Conservation (phyloP, 202 grass and related monocot species). For the Alloteropsis angusta region DNA sequence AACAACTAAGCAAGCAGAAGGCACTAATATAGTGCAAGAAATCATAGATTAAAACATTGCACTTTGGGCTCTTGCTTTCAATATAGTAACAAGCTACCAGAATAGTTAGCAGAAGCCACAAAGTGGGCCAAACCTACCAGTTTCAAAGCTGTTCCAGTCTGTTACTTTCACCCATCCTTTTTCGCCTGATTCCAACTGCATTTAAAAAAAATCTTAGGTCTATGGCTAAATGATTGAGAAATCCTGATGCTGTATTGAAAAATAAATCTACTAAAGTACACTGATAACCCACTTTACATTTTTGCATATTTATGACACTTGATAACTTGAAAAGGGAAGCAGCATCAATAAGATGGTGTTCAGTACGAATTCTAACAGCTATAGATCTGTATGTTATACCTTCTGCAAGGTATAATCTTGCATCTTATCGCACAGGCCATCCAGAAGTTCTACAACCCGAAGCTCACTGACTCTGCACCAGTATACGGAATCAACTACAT, state of each 20-base stretch:
- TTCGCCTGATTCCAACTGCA: conserved; percentile 69
- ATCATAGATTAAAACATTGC: background rate
- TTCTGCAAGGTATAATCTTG: conserved; percentile 82
- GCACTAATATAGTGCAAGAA: background rate
- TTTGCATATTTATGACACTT: background rate
- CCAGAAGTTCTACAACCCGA: conserved; percentile 86
- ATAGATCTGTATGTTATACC: conserved; percentile 25
- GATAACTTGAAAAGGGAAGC: background rate
- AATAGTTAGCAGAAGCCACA: conserved; percentile 3
- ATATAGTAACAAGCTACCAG: background rate
- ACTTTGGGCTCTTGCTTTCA: background rate
- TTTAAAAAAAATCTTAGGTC: background rate
- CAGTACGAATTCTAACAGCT: background rate
- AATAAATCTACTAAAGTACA: background rate
- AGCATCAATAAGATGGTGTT: background rate
- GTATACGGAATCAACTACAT: conserved; percentile 11
- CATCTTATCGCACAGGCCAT: conserved; percentile 93
- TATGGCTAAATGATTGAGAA: background rate
- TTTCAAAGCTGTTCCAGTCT: conserved; percentile 61
- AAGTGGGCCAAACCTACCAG: conserved; percentile 30
- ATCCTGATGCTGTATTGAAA: background rate
- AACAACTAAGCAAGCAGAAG: background rate
- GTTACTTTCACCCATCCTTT: conserved; percentile 75
- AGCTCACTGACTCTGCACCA: conserved; percentile 83
- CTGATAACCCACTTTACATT: background rate